Percentiles rank a stretch among this genome's conserved stretches.
These are phyloP conservation scores for Cadophora sp. DNA, from an alignment of 2,329 filamentous ascomycete genomes.

Conservation along the genomic window DNA sequence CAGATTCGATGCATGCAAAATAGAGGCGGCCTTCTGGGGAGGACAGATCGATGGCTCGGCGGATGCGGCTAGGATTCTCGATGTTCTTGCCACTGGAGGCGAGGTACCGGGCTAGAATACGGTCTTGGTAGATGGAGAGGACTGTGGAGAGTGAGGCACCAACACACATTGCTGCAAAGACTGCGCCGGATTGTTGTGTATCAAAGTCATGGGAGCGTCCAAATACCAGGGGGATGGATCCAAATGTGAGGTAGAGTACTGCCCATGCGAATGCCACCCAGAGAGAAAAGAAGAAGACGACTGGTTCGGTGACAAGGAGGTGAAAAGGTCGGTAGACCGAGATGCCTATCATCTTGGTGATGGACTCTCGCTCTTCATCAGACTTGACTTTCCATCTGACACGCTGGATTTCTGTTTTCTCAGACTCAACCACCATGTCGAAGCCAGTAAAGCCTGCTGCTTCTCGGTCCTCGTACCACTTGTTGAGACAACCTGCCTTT, in stretches of 20 bases:
- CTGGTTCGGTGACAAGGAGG: slow-evolving; percentile 76
- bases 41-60: slow-evolving; percentile 44
- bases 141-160: slow-evolving; percentile 70
- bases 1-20: slow-evolving; percentile 79
- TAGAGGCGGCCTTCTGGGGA: slow-evolving; percentile 81
- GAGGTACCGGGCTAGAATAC: slow-evolving; percentile 59
- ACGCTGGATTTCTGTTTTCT: slow-evolving; percentile 51
- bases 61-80: slow-evolving; percentile 28
- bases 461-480: slow-evolving; percentile 80
- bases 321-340: slow-evolving; percentile 82
- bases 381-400: slow-evolving; percentile 82
- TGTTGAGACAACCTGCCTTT: slow-evolving; percentile 76
- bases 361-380: slow-evolving; percentile 75
- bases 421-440: slow-evolving; percentile 47
- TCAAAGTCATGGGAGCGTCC: slow-evolving; percentile 70
- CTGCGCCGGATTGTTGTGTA: slow-evolving; percentile 69
- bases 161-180: slow-evolving; percentile 76
- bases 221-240: slow-evolving; percentile 82
- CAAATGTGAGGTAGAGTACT: slow-evolving; percentile 84
- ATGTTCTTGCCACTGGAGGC: slow-evolving; percentile 37
- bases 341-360: slow-evolving; percentile 73
- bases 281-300: slow-evolving; percentile 85
- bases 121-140: slow-evolving; percentile 75
- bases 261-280: slow-evolving; percentile 94
- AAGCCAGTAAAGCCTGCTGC: slow-evolving; percentile 56